Conservation (phyloP, 2,329 filamentous ascomycete species). For the Cladophialophora immunda region DNA sequence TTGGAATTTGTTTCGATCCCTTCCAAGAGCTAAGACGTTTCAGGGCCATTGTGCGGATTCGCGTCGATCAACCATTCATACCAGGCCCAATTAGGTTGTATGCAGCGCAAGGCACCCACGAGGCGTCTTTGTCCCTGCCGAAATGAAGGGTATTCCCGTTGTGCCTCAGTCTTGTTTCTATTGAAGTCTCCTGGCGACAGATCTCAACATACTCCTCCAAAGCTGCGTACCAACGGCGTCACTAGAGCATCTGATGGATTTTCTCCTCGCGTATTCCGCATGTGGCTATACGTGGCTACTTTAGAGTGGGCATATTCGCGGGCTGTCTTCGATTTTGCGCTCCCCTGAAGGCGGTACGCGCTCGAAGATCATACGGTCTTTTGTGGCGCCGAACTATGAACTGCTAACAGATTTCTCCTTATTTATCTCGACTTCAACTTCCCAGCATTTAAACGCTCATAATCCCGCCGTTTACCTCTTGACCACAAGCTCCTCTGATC, state of each 20-base stretch:
- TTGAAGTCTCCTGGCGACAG: neutral
- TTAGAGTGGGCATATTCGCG: constrained; percentile 7
- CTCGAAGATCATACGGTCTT: neutral
- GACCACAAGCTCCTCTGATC: neutral
- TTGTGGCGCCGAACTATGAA: neutral
- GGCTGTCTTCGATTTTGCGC: constrained; percentile 5
- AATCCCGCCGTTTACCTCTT: neutral
- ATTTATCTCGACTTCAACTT: neutral
- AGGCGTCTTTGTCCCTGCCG: constrained; percentile 8
- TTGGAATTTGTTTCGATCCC: neutral
- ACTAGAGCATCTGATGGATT: neutral
- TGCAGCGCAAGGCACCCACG: constrained; percentile 20
- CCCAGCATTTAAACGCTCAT: constrained; percentile 5
- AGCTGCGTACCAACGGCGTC: neutral
- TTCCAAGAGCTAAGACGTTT: constrained; percentile 15
- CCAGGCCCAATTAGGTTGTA: constrained; percentile 9
- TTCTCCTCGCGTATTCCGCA: constrained; percentile 3
- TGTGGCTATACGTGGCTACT: constrained; percentile 17
- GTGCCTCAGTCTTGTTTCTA: neutral
- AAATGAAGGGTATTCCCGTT: neutral
- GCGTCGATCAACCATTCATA: neutral
- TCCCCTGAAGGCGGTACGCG: constrained; percentile 6
- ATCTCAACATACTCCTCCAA: neutral
- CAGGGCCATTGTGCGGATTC: constrained; percentile 16
- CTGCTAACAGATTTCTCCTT: neutral